Evolutionary conservation across 1,284 basidiomycete species (phyloP).

Genomic region (Ceratobasidium sp.): DNA sequence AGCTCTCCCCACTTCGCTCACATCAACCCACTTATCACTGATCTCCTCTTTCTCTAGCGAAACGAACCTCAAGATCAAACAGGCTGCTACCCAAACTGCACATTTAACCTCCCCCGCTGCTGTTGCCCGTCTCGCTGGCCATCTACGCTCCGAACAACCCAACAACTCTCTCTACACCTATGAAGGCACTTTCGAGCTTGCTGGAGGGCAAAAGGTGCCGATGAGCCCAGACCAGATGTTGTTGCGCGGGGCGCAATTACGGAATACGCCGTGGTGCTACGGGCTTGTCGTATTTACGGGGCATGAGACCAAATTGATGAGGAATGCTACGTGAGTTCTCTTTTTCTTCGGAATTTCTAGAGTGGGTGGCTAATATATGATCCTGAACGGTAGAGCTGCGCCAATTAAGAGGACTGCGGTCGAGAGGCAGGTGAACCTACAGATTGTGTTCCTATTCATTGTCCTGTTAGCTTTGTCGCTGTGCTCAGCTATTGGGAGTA

Average conservation of each 20-base stretch:
- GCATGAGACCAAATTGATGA: slow-evolving; percentile 98
- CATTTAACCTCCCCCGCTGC: slow-evolving; percentile 80
- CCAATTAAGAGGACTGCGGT: slow-evolving; percentile 98
- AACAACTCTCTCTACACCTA: slow-evolving; percentile 98
- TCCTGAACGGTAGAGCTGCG: slow-evolving; percentile 68
- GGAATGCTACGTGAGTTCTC: slow-evolving; percentile 82
- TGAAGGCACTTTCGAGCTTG: slow-evolving; percentile 80
- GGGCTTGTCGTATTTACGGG: slow-evolving; percentile 95
- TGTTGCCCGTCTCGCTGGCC: slow-evolving; percentile 80
- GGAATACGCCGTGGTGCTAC: slow-evolving; percentile 98
- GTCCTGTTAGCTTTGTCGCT: slow-evolving; percentile 88
- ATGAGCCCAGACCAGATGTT: slow-evolving; percentile 95
- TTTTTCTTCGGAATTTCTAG: slow-evolving; percentile 7
- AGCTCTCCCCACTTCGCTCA: background rate
- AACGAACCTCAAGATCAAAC: slow-evolving; percentile 99
- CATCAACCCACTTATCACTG: background rate
- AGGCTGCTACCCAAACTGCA: slow-evolving; percentile 87
- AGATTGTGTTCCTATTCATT: slow-evolving; percentile 96
- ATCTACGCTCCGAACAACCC: slow-evolving; percentile 92
- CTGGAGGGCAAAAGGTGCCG: slow-evolving; percentile 69
- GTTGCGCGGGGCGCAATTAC: slow-evolving; percentile 92
- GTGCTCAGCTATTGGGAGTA: slow-evolving; percentile 91
- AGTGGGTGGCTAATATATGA: slow-evolving; percentile 1
- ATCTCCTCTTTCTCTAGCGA: slow-evolving; percentile 64
- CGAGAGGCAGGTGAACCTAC: slow-evolving; percentile 94